phyloP scores from a whole-genome alignment of 2,329 filamentous ascomycete species.

The Botrytis squamosa region DNA sequence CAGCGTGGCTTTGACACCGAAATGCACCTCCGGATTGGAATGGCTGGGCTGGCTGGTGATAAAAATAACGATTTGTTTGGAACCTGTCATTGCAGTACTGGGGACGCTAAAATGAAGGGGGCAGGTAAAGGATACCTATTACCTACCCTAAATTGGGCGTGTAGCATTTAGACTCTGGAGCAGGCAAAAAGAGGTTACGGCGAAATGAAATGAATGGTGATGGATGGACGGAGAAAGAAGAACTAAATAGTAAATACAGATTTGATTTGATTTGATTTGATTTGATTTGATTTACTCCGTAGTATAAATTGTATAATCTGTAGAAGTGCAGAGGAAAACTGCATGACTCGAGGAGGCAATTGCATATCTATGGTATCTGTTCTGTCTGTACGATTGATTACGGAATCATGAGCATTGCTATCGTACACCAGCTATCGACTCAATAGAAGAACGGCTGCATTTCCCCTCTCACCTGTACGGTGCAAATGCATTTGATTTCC shows the following conservation, averaged over 20 bases:
- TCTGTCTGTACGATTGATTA: not conserved
- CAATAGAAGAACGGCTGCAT: not conserved
- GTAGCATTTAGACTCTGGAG: conserved; percentile 1
- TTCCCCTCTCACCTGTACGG: not conserved
- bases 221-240: not conserved
- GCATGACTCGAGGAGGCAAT: not conserved
- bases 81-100: not conserved
- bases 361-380: not conserved
- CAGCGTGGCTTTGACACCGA: not conserved
- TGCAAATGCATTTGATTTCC: not conserved
- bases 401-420: not conserved
- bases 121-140: not conserved
- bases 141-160: not conserved
- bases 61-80: conserved; percentile 11
- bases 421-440: not conserved
- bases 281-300: not conserved
- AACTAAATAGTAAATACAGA: not conserved
- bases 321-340: not conserved
- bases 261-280: not conserved
- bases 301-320: not conserved
- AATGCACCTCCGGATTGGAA: not conserved
- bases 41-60: not conserved
- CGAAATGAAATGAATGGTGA: not conserved
- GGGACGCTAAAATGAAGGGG: not conserved
- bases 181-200: not conserved